Percentiles rank a stretch among this genome's conserved stretches.
These are phyloP conservation scores for Emiliania huxleyi DNA, from an alignment of 78 protist species.

Conservation along the genomic window DNA sequence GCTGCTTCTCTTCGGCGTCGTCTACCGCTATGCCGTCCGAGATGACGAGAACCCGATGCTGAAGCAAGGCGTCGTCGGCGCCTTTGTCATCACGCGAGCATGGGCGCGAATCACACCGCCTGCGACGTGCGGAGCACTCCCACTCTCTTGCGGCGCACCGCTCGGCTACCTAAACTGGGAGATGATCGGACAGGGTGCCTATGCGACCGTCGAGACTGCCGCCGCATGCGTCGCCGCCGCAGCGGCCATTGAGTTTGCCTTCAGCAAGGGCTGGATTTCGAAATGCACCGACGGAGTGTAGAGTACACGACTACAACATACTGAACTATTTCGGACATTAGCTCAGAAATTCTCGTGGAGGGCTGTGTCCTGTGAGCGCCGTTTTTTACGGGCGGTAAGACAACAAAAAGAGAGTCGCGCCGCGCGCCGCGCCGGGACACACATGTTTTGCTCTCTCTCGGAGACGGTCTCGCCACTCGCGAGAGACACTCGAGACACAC, in stretches of 20 bases:
- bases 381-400: too few relatives aligned
- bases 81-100: slow-evolving; percentile 25
- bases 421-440: too few relatives aligned
- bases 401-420: too few relatives aligned
- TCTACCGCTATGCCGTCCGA: slow-evolving; percentile 38
- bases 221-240: slow-evolving; percentile 3
- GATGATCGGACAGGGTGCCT: background rate
- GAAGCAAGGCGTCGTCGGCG: slow-evolving; percentile 41
- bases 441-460: too few relatives aligned
- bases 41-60: slow-evolving; percentile 20
- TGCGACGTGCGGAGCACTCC: background rate
- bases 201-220: background rate
- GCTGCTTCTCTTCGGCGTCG: slow-evolving; percentile 27
- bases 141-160: slow-evolving; percentile 30
- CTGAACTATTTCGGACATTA: too few relatives aligned
- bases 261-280: background rate
- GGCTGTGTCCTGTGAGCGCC: too few relatives aligned
- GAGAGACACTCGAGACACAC: too few relatives aligned
- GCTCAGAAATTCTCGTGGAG: too few relatives aligned
- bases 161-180: slow-evolving; percentile 6
- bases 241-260: background rate
- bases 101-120: background rate
- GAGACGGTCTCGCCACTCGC: too few relatives aligned
- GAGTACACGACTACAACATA: background rate
- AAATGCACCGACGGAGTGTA: background rate